Percentiles rank a stretch among this genome's conserved stretches.
Conservation (phyloP, 495 filamentous ascomycete genomes). For the Baudoinia panamericana region DNA sequence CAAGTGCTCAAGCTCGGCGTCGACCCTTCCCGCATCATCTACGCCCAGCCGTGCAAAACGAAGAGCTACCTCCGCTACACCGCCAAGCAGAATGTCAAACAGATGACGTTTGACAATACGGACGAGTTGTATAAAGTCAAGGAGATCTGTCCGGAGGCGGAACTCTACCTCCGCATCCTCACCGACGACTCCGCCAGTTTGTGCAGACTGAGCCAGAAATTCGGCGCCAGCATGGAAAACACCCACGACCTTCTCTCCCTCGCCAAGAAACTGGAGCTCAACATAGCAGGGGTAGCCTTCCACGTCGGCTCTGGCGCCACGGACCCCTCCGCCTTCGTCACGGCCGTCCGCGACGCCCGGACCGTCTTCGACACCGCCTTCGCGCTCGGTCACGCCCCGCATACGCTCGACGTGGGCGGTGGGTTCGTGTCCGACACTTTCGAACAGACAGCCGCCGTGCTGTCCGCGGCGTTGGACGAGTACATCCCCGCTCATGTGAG, state of each 20-base stretch:
- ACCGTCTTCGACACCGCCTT: conserved; percentile 79
- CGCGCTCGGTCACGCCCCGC: conserved; percentile 61
- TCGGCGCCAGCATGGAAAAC: conserved; percentile 75
- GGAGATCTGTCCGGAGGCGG: conserved; percentile 71
- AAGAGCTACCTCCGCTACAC: conserved; percentile 93
- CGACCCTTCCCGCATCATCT: conserved; percentile 88
- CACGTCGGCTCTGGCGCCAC: conserved; percentile 94
- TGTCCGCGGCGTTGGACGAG: conserved; percentile 66
- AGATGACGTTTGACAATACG: conserved; percentile 98
- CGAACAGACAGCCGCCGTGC: conserved; percentile 72
- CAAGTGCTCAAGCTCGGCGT: conserved; percentile 72
- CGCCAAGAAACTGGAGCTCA: conserved; percentile 77
- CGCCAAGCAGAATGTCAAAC: conserved; percentile 68
- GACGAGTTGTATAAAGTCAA: conserved; percentile 98
- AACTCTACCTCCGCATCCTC: conserved; percentile 83
- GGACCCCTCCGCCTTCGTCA: conserved; percentile 74
- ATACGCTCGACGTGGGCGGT: conserved; percentile 86
- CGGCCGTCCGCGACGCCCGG: conserved; percentile 80
- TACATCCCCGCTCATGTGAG: conserved; percentile 77
- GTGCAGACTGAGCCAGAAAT: conserved; percentile 92
- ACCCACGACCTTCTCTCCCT: conserved; percentile 65
- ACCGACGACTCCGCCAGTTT: conserved; percentile 92
- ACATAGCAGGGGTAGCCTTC: conserved; percentile 93
- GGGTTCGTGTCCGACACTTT: conserved; percentile 83
- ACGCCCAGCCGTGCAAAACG: conserved; percentile 98